These are phyloP conservation scores for Xerocomus nothofagi DNA, from an alignment of 1,284 basidiomycete species.

Conservation along the genomic window DNA sequence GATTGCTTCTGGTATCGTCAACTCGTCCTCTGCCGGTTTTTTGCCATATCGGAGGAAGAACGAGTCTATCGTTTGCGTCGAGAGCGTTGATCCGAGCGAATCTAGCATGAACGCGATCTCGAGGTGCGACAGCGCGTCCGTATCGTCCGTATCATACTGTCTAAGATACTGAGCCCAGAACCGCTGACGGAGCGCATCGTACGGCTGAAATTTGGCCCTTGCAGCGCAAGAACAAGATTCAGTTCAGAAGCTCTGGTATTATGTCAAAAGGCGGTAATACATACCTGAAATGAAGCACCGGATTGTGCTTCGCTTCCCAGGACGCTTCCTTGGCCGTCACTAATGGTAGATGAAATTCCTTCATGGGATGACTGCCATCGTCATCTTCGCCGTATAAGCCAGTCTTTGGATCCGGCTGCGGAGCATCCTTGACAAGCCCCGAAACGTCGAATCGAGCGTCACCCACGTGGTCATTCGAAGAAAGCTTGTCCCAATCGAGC, in stretches of 20 bases:
- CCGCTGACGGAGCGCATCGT: conserved; percentile 84
- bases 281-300: conserved; percentile 62
- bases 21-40: conserved; percentile 64
- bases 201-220: conserved; percentile 94
- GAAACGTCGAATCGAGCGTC: conserved; percentile 70
- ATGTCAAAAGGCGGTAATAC: conserved; percentile 1
- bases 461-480: conserved; percentile 85
- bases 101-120: conserved; percentile 97
- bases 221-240: conserved; percentile 4
- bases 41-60: conserved; percentile 80
- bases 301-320: conserved; percentile 68
- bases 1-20: conserved; percentile 80
- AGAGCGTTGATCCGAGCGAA: conserved; percentile 92
- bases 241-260: background rate
- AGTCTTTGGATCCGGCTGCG: conserved; percentile 69
- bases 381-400: conserved; percentile 61
- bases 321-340: conserved; percentile 52
- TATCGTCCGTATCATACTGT: conserved; percentile 92
- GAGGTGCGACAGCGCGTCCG: conserved; percentile 72
- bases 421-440: conserved; percentile 71
- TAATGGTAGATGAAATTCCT: conserved; percentile 62
- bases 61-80: conserved; percentile 71
- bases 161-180: conserved; percentile 92
- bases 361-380: conserved; percentile 55
- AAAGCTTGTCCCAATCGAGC: conserved; percentile 94